Conservation (phyloP, 306 rosid genomes). For the Lagenaria siceraria region DNA sequence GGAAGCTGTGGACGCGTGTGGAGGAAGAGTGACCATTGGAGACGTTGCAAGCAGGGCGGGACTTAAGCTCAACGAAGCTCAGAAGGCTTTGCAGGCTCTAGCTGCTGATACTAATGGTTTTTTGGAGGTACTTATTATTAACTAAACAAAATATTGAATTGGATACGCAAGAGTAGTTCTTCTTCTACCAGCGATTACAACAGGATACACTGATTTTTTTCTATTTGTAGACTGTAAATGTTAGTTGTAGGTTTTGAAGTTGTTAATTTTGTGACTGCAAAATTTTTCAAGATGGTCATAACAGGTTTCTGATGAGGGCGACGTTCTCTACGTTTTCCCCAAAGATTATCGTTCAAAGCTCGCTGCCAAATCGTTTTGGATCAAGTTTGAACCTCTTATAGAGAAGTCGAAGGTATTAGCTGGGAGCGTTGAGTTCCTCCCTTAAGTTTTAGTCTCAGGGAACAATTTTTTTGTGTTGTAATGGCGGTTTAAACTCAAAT, state of each 20-base stretch:
- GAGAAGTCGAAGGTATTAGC: slow-evolving; percentile 67
- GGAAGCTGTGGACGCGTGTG: slow-evolving; percentile 79
- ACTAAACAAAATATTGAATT: not conserved
- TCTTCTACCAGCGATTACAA: not conserved
- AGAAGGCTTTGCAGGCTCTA: slow-evolving; percentile 85
- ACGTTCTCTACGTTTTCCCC: slow-evolving; percentile 77
- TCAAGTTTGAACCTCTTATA: slow-evolving; percentile 64
- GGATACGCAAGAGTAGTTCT: not conserved
- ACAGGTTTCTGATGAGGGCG: slow-evolving; percentile 95
- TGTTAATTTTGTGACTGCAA: slow-evolving; percentile 34
- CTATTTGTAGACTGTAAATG: not conserved
- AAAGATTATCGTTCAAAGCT: slow-evolving; percentile 80
- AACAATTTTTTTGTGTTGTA: slow-evolving; percentile 2
- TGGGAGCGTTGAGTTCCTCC: slow-evolving; percentile 1
- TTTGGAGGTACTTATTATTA: slow-evolving; percentile 48
- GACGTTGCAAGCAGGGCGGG: slow-evolving; percentile 90
- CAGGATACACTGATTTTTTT: not conserved
- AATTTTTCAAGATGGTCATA: slow-evolving; percentile 42
- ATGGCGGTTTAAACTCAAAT: slow-evolving; percentile 10
- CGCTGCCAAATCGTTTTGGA: slow-evolving; percentile 60
- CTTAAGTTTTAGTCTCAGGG: not conserved
- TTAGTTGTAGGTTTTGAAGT: slow-evolving; percentile 13
- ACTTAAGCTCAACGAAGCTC: slow-evolving; percentile 65
- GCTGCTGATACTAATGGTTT: slow-evolving; percentile 82
- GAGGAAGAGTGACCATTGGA: slow-evolving; percentile 81